These are phyloP conservation scores for Penicillium samsonianum DNA, from an alignment of 495 filamentous ascomycete species.

Conservation along the genomic window DNA sequence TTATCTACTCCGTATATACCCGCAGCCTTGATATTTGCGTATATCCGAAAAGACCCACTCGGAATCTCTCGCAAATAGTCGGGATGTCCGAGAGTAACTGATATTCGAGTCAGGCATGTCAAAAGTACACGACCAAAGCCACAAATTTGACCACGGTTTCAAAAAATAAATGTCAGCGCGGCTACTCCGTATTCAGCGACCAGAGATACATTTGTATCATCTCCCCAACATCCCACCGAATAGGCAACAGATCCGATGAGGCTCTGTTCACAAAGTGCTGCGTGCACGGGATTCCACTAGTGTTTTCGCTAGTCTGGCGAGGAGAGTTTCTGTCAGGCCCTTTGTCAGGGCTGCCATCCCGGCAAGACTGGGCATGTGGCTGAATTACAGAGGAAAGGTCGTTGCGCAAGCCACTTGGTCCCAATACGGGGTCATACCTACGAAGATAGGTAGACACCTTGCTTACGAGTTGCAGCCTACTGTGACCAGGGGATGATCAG, in stretches of 20 bases:
- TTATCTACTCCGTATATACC: neutral
- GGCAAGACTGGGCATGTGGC: neutral
- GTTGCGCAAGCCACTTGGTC: conserved; percentile 7
- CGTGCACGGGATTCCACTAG: conserved; percentile 10
- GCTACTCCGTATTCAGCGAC: neutral
- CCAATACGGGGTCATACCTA: neutral
- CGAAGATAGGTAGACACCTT: neutral
- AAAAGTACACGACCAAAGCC: neutral
- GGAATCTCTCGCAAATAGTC: neutral
- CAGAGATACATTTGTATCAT: neutral
- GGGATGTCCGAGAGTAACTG: neutral
- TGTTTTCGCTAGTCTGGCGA: conserved; percentile 6
- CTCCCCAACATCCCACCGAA: neutral
- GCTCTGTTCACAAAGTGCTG: conserved; percentile 12
- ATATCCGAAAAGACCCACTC: neutral
- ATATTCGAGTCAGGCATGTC: neutral
- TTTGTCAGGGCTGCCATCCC: conserved; percentile 8
- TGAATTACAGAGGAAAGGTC: neutral
- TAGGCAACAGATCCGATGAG: conserved; percentile 3
- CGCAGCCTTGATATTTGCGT: neutral
- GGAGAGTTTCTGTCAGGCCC: conserved; percentile 7
- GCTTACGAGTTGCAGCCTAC: neutral
- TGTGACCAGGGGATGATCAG: neutral
- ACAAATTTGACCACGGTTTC: conserved; percentile 1
- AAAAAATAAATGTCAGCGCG: neutral